Conservation (phyloP, 148 eudicot species). For the Silene uniflora region DNA sequence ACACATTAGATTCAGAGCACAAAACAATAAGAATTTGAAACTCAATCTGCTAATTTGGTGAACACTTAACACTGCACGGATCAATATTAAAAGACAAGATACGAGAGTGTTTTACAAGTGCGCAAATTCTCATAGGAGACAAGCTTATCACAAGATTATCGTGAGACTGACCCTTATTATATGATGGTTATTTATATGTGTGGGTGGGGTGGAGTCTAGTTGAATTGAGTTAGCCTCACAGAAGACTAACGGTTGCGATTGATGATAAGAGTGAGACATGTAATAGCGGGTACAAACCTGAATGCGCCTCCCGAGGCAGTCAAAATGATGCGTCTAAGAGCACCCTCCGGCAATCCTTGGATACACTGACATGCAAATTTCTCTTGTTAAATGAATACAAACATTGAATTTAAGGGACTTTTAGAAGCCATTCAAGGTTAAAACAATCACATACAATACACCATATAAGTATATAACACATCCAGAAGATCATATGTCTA, state of each 20-base stretch:
- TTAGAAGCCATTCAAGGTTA: not conserved
- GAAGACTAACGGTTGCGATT: not conserved
- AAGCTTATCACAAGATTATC: too few species aligned
- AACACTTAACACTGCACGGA: too few species aligned
- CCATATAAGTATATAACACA: not conserved
- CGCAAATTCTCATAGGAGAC: too few species aligned
- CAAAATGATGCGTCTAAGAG: constrained; percentile 84
- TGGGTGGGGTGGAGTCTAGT: too few species aligned
- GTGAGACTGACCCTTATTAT: too few species aligned
- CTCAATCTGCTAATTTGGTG: too few species aligned
- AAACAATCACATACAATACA: too few species aligned
- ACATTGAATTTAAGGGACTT: not conserved
- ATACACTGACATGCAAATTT: constrained; percentile 61
- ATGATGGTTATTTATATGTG: too few species aligned
- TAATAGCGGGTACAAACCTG: constrained; percentile 42
- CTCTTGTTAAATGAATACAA: constrained; percentile 21
- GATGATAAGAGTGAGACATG: too few species aligned
- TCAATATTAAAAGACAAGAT: too few species aligned
- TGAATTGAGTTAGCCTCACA: not conserved
- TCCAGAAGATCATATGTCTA: not conserved
- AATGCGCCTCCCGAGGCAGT: constrained; percentile 99
- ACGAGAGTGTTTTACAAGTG: too few species aligned
- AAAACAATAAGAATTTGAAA: too few species aligned
- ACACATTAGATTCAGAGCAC: not conserved
- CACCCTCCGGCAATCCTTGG: constrained; percentile 97